Evolutionary conservation across 768 basidiomycete genomes (phyloP), one percentile per base, ranked within the genome.

Genomic region (Clitopilus passeckerianus): DNA sequence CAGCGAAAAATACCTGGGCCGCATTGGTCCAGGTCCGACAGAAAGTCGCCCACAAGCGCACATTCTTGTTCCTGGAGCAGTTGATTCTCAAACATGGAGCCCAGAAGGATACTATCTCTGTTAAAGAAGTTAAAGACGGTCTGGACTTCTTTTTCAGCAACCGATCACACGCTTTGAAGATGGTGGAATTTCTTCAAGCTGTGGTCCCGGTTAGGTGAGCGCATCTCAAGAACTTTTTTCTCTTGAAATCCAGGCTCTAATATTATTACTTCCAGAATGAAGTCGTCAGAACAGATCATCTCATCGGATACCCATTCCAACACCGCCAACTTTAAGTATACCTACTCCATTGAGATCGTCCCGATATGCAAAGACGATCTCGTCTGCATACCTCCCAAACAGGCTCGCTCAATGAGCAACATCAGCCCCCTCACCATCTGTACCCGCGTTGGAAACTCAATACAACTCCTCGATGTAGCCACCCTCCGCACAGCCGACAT

Each of bases 1-100:
- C 97, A 0, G 97, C 97, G 2, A 99, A 98, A 77, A 98, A 98
- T 71, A 98, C 95, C 0, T 98, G 96, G 97, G 95, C 94, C 69
- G 94, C 96, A 1, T 81, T 94, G 35, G 95, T 99, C 1, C 97
- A 98, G 78, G 94, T 98, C n/a, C 89, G 97, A 52, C 97, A 99
- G 71, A 98, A 99, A 74, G 97, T 98, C 44, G 81, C 93, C 4
- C 97, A 99, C 72, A 99, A 99, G 75, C 87, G 97, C 59, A 98
- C 97, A 1, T 99, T 99, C 78, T 74, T 99, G 66, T 99, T 88
- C 78, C 86, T 98, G 56, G 97, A 98, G 74, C 97, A 98, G 67
- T 82, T 98, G 62, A 98, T 99, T 70, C 76, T 98, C 67, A 98
- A 95, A 72, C 94, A 98, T 68, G 89, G 89, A 64, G 95, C 95